phyloP scores from a whole-genome alignment of 768 basidiomycete species.

The Boletus huronensis region DNA sequence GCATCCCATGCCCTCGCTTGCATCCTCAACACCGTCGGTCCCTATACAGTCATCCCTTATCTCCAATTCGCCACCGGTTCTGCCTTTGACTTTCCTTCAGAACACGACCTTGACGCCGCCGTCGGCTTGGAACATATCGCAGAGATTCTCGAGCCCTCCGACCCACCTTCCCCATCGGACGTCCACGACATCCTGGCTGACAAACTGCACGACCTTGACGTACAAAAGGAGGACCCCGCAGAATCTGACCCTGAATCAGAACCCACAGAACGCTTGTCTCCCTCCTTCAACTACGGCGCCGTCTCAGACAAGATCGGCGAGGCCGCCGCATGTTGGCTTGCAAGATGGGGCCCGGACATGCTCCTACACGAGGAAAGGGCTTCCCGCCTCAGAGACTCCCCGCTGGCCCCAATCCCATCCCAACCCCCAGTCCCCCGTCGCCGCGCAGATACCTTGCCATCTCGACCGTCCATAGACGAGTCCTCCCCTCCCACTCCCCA shows the following conservation, averaged over 20 bases:
- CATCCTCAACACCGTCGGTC: conserved; percentile 73
- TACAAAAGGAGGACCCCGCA: conserved; percentile 37
- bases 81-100: conserved; percentile 45
- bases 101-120: conserved; percentile 54
- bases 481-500: conserved; percentile 10
- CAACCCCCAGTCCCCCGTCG: conserved; percentile 20
- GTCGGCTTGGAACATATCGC: conserved; percentile 71
- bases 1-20: conserved; percentile 71
- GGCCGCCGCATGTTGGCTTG: conserved; percentile 82
- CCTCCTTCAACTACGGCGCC: conserved; percentile 76
- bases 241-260: conserved; percentile 33
- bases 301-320: conserved; percentile 90
- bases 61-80: conserved; percentile 79
- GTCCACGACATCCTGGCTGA: conserved; percentile 26
- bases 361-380: conserved; percentile 56
- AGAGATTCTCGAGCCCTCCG: conserved; percentile 41
- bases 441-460: conserved; percentile 31
- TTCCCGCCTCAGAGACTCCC: conserved; percentile 10
- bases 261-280: conserved; percentile 21
- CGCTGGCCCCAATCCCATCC: conserved; percentile 16
- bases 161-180: conserved; percentile 11
- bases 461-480: conserved; percentile 17
- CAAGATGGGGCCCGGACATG: conserved; percentile 81
- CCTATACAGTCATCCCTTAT: conserved; percentile 72
- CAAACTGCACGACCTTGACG: conserved; percentile 30